These are phyloP conservation scores for Metahyphopichia silvanorum DNA, from an alignment of 805 yeast genomes.

Conservation along the genomic window DNA sequence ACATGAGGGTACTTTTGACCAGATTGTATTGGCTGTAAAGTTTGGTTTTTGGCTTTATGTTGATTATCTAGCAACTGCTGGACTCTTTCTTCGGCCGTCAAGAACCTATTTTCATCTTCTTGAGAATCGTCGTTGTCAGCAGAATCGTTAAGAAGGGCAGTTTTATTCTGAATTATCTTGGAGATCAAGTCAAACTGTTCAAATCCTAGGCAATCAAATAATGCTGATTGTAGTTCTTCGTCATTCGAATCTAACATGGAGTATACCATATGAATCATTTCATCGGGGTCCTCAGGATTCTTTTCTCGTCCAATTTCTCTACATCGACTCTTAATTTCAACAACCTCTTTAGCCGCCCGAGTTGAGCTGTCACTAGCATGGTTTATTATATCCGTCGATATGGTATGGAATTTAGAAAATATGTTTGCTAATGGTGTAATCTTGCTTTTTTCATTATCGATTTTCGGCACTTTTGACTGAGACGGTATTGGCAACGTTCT, in stretches of 20 bases:
- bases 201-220: conserved; percentile 81
- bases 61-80: conserved; percentile 51
- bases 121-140: conserved; percentile 14
- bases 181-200: conserved; percentile 82
- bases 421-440: conserved; percentile 26
- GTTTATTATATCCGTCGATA: conserved; percentile 28
- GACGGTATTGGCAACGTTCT: conserved; percentile 16
- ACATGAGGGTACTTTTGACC: conserved; percentile 80
- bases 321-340: conserved; percentile 26
- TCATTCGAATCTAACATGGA: conserved; percentile 41
- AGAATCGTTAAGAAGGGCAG: conserved; percentile 5
- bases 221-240: conserved; percentile 62
- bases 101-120: conserved; percentile 14
- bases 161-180: conserved; percentile 49
- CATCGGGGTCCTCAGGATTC: conserved; percentile 29
- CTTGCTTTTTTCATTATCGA: conserved; percentile 32
- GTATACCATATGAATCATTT: conserved; percentile 20
- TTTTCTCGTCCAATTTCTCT: conserved; percentile 28
- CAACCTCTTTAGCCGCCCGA: conserved; percentile 6
- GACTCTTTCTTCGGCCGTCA: conserved; percentile 55
- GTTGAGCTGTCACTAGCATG: conserved; percentile 18
- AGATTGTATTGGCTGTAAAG: conserved; percentile 43
- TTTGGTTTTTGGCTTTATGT: conserved; percentile 45
- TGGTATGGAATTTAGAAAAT: conserved; percentile 33
- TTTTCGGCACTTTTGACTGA: conserved; percentile 28